Evolutionary conservation across 2,329 filamentous ascomycete genomes (phyloP).

Genomic region (Fusarium sp.): DNA sequence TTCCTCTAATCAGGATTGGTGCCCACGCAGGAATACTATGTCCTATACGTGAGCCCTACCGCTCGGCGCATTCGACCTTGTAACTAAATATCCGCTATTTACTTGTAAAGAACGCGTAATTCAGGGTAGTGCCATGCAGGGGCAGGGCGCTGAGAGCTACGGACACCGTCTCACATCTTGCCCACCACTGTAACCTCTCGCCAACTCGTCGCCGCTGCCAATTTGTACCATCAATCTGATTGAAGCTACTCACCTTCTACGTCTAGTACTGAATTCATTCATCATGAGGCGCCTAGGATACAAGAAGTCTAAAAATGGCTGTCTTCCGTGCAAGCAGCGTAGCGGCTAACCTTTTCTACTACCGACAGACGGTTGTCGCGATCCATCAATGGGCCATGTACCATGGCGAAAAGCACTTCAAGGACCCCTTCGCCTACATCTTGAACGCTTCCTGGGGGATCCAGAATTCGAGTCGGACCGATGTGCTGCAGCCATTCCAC

Average conservation of each 20-base stretch:
- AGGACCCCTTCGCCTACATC: slow-evolving; percentile 9
- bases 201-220: background rate
- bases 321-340: background rate
- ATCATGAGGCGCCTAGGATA: background rate
- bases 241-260: background rate
- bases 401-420: slow-evolving; percentile 11
- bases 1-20: no score
- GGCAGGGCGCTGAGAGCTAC: background rate
- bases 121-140: background rate
- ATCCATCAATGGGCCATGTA: slow-evolving; percentile 17
- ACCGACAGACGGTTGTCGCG: background rate
- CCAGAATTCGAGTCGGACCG: background rate
- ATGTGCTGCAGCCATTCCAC: slow-evolving; percentile 17
- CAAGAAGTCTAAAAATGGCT: background rate
- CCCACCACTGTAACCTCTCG: background rate
- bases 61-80: background rate
- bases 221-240: background rate
- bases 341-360: background rate
- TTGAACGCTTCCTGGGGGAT: slow-evolving; percentile 12
- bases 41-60: background rate
- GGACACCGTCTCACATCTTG: background rate
- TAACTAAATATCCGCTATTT: background rate
- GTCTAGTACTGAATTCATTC: background rate
- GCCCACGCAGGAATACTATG: no score
- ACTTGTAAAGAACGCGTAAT: background rate